Evolutionary conservation across 2,329 filamentous ascomycete genomes (phyloP).

Genomic region (Coleophoma cylindrospora): DNA sequence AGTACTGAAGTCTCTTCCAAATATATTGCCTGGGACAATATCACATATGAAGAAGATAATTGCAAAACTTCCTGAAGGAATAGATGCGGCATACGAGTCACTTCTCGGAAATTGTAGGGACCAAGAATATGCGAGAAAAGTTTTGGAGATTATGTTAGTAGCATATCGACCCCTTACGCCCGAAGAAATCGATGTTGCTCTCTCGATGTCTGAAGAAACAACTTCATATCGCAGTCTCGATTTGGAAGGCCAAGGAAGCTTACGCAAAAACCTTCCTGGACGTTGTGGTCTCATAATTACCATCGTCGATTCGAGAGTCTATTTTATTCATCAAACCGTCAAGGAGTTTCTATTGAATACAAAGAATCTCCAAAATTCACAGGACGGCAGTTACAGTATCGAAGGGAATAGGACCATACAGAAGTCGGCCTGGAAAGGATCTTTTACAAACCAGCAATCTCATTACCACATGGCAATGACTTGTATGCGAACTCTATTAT

Average conservation of each 20-base stretch:
- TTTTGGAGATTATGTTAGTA: constrained; percentile 5
- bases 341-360: constrained; percentile 22
- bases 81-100: constrained; percentile 2
- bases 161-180: constrained; percentile 6
- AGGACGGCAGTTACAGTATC: no score
- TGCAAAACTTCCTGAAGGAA: constrained; percentile 1
- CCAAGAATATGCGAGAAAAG: neutral
- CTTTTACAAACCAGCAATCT: no score
- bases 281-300: constrained; percentile 10
- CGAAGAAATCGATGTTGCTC: constrained; percentile 6
- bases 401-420: no score
- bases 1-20: constrained; percentile 3
- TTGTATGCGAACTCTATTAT: no score
- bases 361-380: no score
- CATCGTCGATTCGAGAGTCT: constrained; percentile 16
- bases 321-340: constrained; percentile 30
- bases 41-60: neutral
- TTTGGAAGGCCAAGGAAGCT: neutral
- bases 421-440: no score
- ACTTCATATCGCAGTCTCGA: constrained; percentile 2
- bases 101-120: constrained; percentile 3
- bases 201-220: neutral
- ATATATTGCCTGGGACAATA: constrained; percentile 1
- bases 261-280: constrained; percentile 1
- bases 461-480: no score